Base-by-base conservation (phyloP, 2,329 filamentous ascomycete species). In the Rhytidhysteron rufulum region DNA sequence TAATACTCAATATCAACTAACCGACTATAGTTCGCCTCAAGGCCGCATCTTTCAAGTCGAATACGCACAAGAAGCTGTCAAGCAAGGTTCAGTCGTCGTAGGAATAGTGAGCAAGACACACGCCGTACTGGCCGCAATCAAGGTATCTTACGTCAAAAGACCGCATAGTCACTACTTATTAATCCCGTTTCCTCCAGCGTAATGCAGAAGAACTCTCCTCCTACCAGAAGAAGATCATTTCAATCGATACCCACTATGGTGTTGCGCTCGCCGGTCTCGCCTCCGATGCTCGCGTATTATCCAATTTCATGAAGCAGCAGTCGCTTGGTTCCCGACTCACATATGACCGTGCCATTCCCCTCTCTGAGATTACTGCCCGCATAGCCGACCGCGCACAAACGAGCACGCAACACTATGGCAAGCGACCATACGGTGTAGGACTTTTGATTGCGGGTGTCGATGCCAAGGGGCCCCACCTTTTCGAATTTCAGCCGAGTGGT, bases 291-390 rank as follows among this genome's bases (percentile, higher is more conserved):
- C 93, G 93, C 62, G 93, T 98, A 57, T 89, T 98, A 57, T 96
- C 90, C 77, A 98, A 98, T 81, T 98, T 96, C 77, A 97, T 98
- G 91, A 97, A 96, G 77, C 89, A 95, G 73, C 93, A 97, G 74
- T 95, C 88, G 49, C 88, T 98, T 60, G 86, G 88, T 60, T 91
- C 93, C 59, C 89, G 91, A 68, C 84, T 98, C 58, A 95, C 89
- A 42, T 97, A 95, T 75, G 91, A 88, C 71, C 90, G 93, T 53
- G 83, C 90, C 53, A 93, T 98, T 65, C 88, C 89, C 22, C 76
- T 97, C 63, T 85, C 88, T 61, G 85, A 86, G 48, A 88, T 97
- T 57, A 90, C 95, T 54, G 79, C 83, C 51, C 85, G 91, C 70
- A 96, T 98, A 63, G 91, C 87, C 57, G 89, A 95, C 68, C 93